These are phyloP conservation scores for Wickerhamomyces hampshirensis DNA, from an alignment of 805 yeast species.

Conservation along the genomic window DNA sequence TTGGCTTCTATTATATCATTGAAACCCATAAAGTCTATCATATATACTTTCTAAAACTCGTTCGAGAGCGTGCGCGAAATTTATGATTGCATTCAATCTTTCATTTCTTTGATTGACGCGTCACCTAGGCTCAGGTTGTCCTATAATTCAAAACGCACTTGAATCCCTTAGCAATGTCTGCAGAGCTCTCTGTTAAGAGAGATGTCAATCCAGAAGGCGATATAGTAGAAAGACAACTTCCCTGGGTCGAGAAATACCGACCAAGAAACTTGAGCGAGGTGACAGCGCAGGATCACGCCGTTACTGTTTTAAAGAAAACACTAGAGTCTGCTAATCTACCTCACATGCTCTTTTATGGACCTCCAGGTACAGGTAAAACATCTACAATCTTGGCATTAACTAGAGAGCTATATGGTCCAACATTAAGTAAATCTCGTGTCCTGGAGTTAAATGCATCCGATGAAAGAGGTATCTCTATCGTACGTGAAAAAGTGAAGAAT, in stretches of 20 bases:
- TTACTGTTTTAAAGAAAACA: constrained; percentile 74
- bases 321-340: constrained; percentile 80
- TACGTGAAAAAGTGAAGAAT: constrained; percentile 77
- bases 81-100: too few relatives aligned
- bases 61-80: too few relatives aligned
- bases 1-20: too few relatives aligned
- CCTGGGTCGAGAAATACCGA: constrained; percentile 95
- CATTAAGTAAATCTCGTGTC: constrained; percentile 61
- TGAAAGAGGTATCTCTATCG: constrained; percentile 86
- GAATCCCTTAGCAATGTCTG: constrained; percentile 13
- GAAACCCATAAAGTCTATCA: too few relatives aligned
- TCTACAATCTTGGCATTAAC: constrained; percentile 84
- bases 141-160: too few relatives aligned
- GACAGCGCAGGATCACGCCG: constrained; percentile 88
- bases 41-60: too few relatives aligned
- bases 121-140: too few relatives aligned
- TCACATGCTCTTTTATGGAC: constrained; percentile 88
- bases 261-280: constrained; percentile 85
- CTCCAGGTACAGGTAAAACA: constrained; percentile 92
- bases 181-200: constrained; percentile 21
- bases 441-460: constrained; percentile 86
- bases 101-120: too few relatives aligned
- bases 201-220: constrained; percentile 16
- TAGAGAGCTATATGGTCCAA: constrained; percentile 73
- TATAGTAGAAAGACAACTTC: constrained; percentile 36